Evolutionary conservation across 2,329 filamentous ascomycete genomes (phyloP).

Genomic region (Calonectria montana): DNA sequence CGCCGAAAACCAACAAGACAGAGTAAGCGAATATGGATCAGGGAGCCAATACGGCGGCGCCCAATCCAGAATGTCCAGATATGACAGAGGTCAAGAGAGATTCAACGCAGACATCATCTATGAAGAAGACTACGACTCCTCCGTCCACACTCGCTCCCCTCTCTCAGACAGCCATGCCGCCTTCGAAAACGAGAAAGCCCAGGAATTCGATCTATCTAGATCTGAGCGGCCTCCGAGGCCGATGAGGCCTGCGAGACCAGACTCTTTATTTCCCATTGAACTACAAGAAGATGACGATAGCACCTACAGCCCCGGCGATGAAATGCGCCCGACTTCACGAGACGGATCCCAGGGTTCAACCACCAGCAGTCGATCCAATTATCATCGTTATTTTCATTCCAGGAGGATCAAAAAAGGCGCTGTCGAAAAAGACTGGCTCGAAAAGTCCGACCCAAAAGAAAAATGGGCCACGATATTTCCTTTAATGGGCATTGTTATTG

Average conservation of each 20-base stretch:
- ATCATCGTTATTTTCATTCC: constrained; percentile 77
- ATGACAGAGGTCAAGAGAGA: neutral
- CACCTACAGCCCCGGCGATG: constrained; percentile 47
- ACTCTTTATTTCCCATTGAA: neutral
- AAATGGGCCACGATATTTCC: constrained; percentile 90
- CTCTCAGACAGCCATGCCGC: neutral
- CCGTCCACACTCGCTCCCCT: neutral
- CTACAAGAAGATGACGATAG: neutral
- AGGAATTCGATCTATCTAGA: neutral
- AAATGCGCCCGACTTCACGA: constrained; percentile 60
- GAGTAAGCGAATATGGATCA: neutral
- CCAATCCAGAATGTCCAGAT: neutral
- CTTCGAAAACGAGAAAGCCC: neutral
- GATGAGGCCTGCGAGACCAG: neutral
- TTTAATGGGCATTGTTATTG: constrained; percentile 75
- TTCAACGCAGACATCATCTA: neutral
- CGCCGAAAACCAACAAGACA: neutral
- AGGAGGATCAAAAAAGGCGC: constrained; percentile 78
- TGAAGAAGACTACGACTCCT: neutral
- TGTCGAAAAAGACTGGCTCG: constrained; percentile 80
- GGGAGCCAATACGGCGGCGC: neutral
- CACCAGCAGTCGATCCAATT: constrained; percentile 44
- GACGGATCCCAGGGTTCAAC: constrained; percentile 49
- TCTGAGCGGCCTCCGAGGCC: neutral
- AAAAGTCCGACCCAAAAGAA: constrained; percentile 80